Conservation (phyloP, 148 eudicot genomes). For the Spergularia marina region DNA sequence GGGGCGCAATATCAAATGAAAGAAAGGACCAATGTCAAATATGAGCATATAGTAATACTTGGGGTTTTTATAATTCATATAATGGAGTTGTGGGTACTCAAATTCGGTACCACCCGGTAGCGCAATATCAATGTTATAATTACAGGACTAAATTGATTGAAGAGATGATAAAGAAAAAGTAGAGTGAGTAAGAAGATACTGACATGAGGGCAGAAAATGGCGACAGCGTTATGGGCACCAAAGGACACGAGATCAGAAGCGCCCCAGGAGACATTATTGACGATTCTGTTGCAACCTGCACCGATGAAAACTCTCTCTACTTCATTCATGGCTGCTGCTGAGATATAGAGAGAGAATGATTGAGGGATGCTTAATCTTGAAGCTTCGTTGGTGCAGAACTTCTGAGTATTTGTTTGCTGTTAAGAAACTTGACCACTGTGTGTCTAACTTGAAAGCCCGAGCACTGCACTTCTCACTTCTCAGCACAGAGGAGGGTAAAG, state of each 20-base stretch:
- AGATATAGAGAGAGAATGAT: no score
- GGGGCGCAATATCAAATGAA: no score
- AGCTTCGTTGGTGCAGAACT: no score
- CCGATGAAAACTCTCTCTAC: slow-evolving; percentile 72
- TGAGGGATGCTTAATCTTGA: no score
- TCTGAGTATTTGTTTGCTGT: neutral
- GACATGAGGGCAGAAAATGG: slow-evolving; percentile 88
- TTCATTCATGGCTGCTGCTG: slow-evolving; percentile 13
- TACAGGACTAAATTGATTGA: neutral
- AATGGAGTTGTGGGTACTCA: neutral
- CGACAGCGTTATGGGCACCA: slow-evolving; percentile 84
- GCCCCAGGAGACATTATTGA: slow-evolving; percentile 93
- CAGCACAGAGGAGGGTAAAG: no score
- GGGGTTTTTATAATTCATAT: no score
- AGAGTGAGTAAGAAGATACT: no score
- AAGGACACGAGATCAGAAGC: slow-evolving; percentile 72
- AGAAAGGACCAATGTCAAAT: no score
- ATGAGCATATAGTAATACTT: no score
- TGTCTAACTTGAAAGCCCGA: neutral
- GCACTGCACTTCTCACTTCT: no score
- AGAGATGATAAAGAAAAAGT: no score
- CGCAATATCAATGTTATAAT: neutral
- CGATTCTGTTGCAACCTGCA: slow-evolving; percentile 91
- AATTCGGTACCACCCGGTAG: neutral
- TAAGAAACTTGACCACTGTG: no score